Percentiles rank a stretch among this genome's conserved stretches.
phyloP scores from a whole-genome alignment of 192 early-diverging fungal species.

The Rhizophagus clarus region DNA sequence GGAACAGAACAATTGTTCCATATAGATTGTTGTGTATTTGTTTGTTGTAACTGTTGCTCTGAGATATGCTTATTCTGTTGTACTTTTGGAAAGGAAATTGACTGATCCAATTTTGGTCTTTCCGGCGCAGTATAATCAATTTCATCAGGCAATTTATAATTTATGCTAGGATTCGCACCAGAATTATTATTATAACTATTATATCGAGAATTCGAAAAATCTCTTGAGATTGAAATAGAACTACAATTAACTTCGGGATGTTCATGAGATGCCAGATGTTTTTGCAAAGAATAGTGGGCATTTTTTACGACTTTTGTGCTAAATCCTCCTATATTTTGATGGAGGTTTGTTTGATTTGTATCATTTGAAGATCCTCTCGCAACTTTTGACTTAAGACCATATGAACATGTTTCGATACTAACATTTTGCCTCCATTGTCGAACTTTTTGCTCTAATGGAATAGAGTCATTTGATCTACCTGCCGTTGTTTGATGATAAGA shows the following conservation, averaged over 20 bases:
- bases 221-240: not conserved
- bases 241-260: not conserved
- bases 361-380: too few relatives aligned
- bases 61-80: too few relatives aligned
- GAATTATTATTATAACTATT: not conserved
- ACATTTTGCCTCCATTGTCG: not conserved
- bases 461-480: not conserved
- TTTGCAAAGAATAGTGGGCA: not conserved
- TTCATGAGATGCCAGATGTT: not conserved
- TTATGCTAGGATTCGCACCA: not conserved
- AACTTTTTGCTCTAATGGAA: not conserved
- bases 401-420: not conserved
- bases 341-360: not conserved
- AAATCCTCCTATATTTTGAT: not conserved
- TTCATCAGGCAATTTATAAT: not conserved
- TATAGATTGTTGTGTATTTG: too few relatives aligned
- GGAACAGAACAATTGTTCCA: not conserved
- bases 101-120: not conserved
- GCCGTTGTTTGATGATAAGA: not conserved
- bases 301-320: not conserved
- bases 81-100: not conserved
- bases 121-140: not conserved
- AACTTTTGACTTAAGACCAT: too few relatives aligned
- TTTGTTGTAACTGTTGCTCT: too few relatives aligned
- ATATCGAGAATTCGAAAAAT: not conserved